Evolutionary conservation across 2,329 filamentous ascomycete species (phyloP).

Genomic region (Fusarium gaditjirri): DNA sequence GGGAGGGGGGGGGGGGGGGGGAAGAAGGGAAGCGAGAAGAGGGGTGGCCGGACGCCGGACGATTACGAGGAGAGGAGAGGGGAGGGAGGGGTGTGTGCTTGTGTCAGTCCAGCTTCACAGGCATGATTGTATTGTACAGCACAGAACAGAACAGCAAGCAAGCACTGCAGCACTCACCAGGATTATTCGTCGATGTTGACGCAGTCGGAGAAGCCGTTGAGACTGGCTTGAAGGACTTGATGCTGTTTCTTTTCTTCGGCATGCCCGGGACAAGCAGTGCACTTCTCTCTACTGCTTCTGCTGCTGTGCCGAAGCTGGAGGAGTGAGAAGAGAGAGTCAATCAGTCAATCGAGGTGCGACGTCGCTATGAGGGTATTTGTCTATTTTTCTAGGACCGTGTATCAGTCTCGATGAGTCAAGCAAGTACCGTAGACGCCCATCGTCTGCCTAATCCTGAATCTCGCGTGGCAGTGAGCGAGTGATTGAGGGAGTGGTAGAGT

Average conservation of each 20-base stretch:
- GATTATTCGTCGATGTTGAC: conserved; percentile 37
- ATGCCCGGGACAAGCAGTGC: conserved; percentile 53
- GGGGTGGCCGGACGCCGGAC: conserved; percentile 32
- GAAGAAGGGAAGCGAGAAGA: conserved; percentile 42
- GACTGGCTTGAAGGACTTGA: conserved; percentile 67
- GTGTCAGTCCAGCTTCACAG: conserved; percentile 4
- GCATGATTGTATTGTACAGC: background rate
- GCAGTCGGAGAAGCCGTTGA: conserved; percentile 61
- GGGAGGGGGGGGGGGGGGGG: background rate
- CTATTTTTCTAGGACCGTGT: conserved; percentile 29
- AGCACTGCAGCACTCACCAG: conserved; percentile 41
- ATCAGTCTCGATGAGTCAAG: conserved; percentile 38
- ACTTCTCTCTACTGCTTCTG: background rate
- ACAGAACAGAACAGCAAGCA: background rate
- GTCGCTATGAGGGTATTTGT: conserved; percentile 27
- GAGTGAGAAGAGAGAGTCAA: conserved; percentile 17
- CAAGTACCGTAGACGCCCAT: conserved; percentile 11
- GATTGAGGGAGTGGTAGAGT: background rate
- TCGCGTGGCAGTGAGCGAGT: background rate
- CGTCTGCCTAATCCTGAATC: background rate
- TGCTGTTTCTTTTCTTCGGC: conserved; percentile 71
- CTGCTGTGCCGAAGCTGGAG: background rate
- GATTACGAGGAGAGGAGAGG: conserved; percentile 2
- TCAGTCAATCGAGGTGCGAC: conserved; percentile 23
- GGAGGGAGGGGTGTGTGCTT: conserved; percentile 31